Percentiles rank a stretch among this genome's conserved stretches.
Conservation (phyloP, 148 eudicot genomes). For the Selenicereus undatus region DNA sequence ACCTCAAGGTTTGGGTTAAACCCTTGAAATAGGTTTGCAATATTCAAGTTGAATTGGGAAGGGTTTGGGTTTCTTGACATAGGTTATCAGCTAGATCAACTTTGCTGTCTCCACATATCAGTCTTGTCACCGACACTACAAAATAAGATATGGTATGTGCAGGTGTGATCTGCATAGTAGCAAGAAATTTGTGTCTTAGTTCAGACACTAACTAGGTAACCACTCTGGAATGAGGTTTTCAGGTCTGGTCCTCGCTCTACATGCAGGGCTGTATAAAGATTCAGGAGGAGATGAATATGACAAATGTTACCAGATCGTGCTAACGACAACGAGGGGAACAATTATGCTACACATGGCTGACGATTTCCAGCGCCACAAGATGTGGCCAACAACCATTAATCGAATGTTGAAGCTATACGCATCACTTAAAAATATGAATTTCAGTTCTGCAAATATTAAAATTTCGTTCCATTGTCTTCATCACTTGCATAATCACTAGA, state of each 20-base stretch:
- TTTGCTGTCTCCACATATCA: neutral
- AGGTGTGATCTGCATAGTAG: neutral
- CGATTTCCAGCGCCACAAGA: constrained; percentile 57
- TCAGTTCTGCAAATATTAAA: constrained; percentile 48
- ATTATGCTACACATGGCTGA: constrained; percentile 77
- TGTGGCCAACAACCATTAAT: constrained; percentile 71
- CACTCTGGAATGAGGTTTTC: neutral
- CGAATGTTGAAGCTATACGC: constrained; percentile 64
- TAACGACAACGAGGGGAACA: constrained; percentile 62
- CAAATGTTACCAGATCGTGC: constrained; percentile 67
- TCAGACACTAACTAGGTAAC: neutral
- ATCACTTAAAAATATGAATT: constrained; percentile 57
- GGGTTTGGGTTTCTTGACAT: neutral
- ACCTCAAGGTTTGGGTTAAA: neutral
- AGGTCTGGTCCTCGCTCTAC: constrained; percentile 60
- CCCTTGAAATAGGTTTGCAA: neutral
- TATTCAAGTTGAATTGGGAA: neutral
- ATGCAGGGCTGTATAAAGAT: constrained; percentile 53
- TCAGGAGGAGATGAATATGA: constrained; percentile 44
- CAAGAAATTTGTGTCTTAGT: neutral
- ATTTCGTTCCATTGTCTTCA: neutral
- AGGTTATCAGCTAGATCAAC: neutral
- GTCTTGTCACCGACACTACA: neutral
- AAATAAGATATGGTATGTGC: neutral
- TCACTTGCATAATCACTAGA: constrained; percentile 18